Evolutionary conservation across 2,329 filamentous ascomycete species (phyloP).

Genomic region (Diplocarpon rosae): DNA sequence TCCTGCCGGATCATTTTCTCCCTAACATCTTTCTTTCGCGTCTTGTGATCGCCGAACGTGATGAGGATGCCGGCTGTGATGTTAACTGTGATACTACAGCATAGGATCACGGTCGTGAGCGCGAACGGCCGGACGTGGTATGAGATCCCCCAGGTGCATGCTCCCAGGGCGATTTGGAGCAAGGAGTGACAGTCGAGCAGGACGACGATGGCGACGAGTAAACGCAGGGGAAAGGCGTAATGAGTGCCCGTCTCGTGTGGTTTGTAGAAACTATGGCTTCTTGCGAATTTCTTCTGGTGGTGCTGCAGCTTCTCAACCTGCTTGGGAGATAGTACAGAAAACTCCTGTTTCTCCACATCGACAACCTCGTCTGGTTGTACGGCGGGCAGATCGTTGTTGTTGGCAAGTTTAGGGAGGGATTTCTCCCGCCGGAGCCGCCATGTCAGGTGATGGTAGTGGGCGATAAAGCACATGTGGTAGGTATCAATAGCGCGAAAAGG

Average conservation of each 20-base stretch:
- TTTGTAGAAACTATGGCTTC: slow-evolving; percentile 81
- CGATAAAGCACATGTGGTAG: slow-evolving; percentile 64
- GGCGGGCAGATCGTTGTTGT: slow-evolving; percentile 49
- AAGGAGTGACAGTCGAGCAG: slow-evolving; percentile 70
- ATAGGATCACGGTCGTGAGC: slow-evolving; percentile 71
- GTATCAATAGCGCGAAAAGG: slow-evolving; percentile 73
- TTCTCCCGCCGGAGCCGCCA: slow-evolving; percentile 48
- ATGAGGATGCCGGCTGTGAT: slow-evolving; percentile 68
- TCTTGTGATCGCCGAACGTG: slow-evolving; percentile 61
- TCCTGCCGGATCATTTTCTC: slow-evolving; percentile 68
- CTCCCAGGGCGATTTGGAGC: slow-evolving; percentile 69
- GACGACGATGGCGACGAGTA: slow-evolving; percentile 68
- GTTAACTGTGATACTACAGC: slow-evolving; percentile 67
- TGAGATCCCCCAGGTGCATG: slow-evolving; percentile 68
- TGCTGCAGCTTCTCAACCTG: slow-evolving; percentile 63
- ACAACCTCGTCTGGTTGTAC: slow-evolving; percentile 22
- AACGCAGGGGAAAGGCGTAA: slow-evolving; percentile 61
- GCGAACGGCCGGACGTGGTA: slow-evolving; percentile 59
- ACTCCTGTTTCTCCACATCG: slow-evolving; percentile 32
- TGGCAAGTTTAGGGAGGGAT: slow-evolving; percentile 43
- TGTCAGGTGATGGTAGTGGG: slow-evolving; percentile 51
- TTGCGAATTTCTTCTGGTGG: slow-evolving; percentile 70
- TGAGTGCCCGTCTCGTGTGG: slow-evolving; percentile 79
- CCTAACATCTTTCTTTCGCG: slow-evolving; percentile 76
- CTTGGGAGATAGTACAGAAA: slow-evolving; percentile 49